Conservation (phyloP, 345 rosid genomes). For the Cardamine chenopodiifolia region DNA sequence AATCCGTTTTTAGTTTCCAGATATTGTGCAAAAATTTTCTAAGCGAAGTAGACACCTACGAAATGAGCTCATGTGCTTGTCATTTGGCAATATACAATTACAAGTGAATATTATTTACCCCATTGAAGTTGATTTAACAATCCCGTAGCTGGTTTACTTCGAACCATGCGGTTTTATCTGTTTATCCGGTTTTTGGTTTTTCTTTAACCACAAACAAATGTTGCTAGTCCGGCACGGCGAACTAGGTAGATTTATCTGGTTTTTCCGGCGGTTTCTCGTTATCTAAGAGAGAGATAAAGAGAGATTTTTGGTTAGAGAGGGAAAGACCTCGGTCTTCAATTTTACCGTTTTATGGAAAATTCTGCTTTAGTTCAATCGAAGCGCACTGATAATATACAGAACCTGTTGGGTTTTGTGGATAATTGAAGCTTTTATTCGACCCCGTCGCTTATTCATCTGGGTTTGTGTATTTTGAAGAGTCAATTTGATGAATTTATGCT, state of each 20-base stretch:
- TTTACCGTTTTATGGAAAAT: neutral
- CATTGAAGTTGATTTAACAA: neutral
- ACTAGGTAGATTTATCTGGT: neutral
- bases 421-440: neutral
- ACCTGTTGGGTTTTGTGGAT: conserved; percentile 5
- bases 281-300: too few species aligned
- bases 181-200: neutral
- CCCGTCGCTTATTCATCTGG: neutral
- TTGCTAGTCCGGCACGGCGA: conserved; percentile 8
- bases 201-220: conserved; percentile 13
- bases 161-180: neutral
- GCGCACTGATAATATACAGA: neutral
- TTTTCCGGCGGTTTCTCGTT: neutral
- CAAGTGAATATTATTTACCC: neutral
- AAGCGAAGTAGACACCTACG: neutral
- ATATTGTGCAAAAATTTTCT: conserved; percentile 2
- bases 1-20: conserved; percentile 1
- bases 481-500: neutral
- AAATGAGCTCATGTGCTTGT: conserved; percentile 14
- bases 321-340: neutral
- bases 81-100: neutral
- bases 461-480: neutral
- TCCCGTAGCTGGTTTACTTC: conserved; percentile 15
- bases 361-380: neutral
- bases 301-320: neutral